Conservation (phyloP, 1,284 basidiomycete species). For the Phylloboletellus chloephorus region DNA sequence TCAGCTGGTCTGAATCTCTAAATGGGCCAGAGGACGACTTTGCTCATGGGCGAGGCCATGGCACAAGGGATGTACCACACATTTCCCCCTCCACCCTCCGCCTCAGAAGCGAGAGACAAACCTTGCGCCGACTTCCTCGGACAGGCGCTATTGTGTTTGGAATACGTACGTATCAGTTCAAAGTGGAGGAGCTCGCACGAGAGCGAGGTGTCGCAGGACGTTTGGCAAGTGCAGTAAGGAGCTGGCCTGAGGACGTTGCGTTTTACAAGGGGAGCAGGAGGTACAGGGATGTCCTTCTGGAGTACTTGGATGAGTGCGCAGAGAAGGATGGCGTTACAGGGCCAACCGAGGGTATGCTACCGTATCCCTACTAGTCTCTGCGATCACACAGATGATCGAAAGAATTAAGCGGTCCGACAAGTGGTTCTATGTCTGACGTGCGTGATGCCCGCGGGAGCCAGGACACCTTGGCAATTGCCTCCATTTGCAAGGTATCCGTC, state of each 20-base stretch:
- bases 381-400: neutral
- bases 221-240: conserved; percentile 60
- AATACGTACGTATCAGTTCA: conserved; percentile 68
- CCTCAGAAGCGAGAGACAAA: conserved; percentile 68
- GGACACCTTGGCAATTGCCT: too few species aligned
- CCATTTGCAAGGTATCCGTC: too few species aligned
- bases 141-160: conserved; percentile 74
- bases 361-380: conserved; percentile 20
- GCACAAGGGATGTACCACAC: conserved; percentile 20
- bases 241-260: conserved; percentile 65
- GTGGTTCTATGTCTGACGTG: neutral
- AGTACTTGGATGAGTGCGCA: conserved; percentile 46
- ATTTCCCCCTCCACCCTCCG: conserved; percentile 46
- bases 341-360: conserved; percentile 12
- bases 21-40: conserved; percentile 62
- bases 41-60: conserved; percentile 33
- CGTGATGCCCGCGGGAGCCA: too few species aligned
- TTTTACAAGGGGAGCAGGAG: conserved; percentile 54
- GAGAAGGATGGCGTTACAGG: conserved; percentile 24
- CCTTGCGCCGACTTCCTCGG: conserved; percentile 58
- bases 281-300: conserved; percentile 43
- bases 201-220: conserved; percentile 65
- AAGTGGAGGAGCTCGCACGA: conserved; percentile 49
- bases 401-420: too few species aligned
- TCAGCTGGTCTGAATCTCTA: conserved; percentile 61